A percentile compares a stretch with the other conserved stretches of the same genome.
These are phyloP conservation scores for Massariosphaeria phaeospora DNA, from an alignment of 495 filamentous ascomycete genomes.

Conservation along the genomic window DNA sequence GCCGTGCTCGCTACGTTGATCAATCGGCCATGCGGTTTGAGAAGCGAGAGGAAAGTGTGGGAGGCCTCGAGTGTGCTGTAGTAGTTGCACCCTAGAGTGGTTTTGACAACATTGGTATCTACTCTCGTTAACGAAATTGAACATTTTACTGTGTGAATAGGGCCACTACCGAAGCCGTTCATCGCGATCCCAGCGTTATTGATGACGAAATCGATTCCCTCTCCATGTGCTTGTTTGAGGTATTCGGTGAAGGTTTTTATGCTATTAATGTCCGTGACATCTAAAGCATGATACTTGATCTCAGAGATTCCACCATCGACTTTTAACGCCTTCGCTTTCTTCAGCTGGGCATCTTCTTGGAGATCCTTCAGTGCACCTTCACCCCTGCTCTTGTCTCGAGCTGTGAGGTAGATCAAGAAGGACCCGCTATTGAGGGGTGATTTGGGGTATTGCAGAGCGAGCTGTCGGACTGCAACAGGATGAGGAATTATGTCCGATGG, in stretches of 20 bases:
- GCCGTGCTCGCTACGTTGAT: conserved; percentile 46
- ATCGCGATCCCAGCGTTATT: conserved; percentile 48
- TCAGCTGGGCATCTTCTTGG: conserved; percentile 41
- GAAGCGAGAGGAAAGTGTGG: conserved; percentile 42
- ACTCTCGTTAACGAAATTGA: no score
- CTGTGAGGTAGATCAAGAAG: conserved; percentile 51
- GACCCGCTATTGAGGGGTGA: conserved; percentile 44
- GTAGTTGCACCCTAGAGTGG: conserved; percentile 48
- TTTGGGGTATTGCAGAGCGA: conserved; percentile 47
- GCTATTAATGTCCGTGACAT: conserved; percentile 44
- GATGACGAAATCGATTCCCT: conserved; percentile 48
- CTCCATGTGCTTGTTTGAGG: conserved; percentile 44
- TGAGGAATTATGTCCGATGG: neutral
- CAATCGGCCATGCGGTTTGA: conserved; percentile 43
- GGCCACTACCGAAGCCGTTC: conserved; percentile 39
- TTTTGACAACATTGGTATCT: conserved; percentile 47
- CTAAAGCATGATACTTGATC: conserved; percentile 44
- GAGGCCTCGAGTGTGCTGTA: conserved; percentile 46
- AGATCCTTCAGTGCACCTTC: conserved; percentile 43
- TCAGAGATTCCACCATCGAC: conserved; percentile 44
- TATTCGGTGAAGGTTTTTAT: conserved; percentile 41
- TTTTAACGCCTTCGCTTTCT: conserved; percentile 42
- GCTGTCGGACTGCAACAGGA: conserved; percentile 37
- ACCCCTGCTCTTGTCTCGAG: conserved; percentile 44
- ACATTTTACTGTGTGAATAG: no score